Base-by-base conservation (phyloP, 768 basidiomycete genomes). In the Tubosaeta sp. region DNA sequence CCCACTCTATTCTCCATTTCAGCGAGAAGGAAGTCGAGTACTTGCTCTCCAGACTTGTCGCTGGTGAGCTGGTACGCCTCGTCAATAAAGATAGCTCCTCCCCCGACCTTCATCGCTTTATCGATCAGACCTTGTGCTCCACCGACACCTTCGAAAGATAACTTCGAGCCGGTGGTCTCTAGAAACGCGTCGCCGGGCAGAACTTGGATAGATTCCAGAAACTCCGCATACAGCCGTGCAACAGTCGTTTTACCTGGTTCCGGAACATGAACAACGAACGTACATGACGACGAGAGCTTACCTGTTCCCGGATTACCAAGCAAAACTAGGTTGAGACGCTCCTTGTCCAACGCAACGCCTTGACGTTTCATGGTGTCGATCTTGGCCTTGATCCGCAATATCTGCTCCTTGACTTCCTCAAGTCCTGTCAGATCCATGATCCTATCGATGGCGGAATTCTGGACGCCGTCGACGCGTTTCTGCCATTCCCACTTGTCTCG, bases 221-320 rank as follows among this genome's bases (percentile, higher is more conserved):
- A 82, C 48, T 80, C 77, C 2, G 81, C 82, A 56, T 85, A 87
- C 30, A 75, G 69, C 16, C 84, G 69, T 1, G 84, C 86, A 14
- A 42, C 41, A 14, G 25, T 42, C 14, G 25, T 42, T 19, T 42
- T 27, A 27, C 25, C 41, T 42, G 10, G 16, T 29, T 42, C 25
- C 16, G 16, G n/a, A 42, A n/a, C 25, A n/a, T 42, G n/a, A 42
- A 27, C 18, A 16, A 27, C 16, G 10, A 25, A 42, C 25, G 10
- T 16, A n/a, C 41, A n/a, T n/a, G 6, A 9, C n/a, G n/a, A 84
- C 70, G 0, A 81, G 81, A 1, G 78, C 86, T 86, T 79, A 11
- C 84, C 85, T 61, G 86, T 87, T 7, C 84, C 85, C 5, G 86
- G 86, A 60, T 86, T 87, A 6, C 85, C 86, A 0, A 84, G 75